Base-by-base conservation (phyloP, 805 yeast genomes). In the Wickerhamiella sergipiensis region DNA sequence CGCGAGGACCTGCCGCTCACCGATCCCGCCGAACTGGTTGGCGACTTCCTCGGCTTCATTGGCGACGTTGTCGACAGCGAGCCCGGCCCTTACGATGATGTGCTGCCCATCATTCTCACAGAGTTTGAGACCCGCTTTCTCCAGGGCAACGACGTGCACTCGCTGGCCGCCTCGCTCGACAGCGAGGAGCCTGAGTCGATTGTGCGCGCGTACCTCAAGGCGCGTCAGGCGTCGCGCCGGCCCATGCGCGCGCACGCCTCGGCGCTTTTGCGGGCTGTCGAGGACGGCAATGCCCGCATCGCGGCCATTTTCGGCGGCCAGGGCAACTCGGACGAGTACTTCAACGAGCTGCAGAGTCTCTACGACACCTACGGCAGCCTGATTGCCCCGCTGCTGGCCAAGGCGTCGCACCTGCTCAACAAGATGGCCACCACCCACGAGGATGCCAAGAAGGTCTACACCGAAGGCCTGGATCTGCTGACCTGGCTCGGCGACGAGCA, bases 251-350 rank as follows among this genome's bases (percentile, higher is more conserved):
- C 70, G 56, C 72, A 75, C 55, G 74, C 70, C 48, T 72, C 81
- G 22, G 80, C 83, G 48, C 74, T 90, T 52, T 75, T 87, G 65
- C 74, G 79, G 55, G 79, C 84, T 48, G 77, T 77, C n/a, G 64
- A 71, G 48, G 73, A 74, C 52, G 70, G 74, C 43, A 69, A 75
- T 48, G 85, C 89, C 45, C 72, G 75, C 54, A 68, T 89, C 51
- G 79, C 77, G 53, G 95, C 97, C 56, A 80, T 92, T 59, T 92
- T 90, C 62, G 98, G 99, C 66, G 99, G 99, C 63, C 99, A 92
- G 74, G 99, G 99, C 70, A 90, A 87, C 73, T 82, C 95, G 49
- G 97, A 92, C 65, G 97, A 92, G 67, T 92, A 87, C 73, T 92
- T 92, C 61, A 96, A 89, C 66, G 99, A 92, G 73, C 78, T 92